These are phyloP conservation scores for Coemansia sp. DNA, from an alignment of 192 early-diverging fungal genomes.

Conservation along the genomic window DNA sequence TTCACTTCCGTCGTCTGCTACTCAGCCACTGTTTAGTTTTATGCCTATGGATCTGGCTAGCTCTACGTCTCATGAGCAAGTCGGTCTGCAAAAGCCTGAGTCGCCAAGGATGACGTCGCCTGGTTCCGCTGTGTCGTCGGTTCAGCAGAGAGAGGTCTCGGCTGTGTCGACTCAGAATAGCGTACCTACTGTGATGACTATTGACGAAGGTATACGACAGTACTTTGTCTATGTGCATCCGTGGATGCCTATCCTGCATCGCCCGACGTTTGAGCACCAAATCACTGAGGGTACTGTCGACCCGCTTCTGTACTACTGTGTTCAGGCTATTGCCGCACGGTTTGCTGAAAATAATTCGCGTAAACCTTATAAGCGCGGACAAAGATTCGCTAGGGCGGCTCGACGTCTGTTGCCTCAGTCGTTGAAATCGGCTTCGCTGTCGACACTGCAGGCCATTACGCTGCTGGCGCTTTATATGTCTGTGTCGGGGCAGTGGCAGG, in stretches of 20 bases:
- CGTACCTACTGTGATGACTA: not conserved
- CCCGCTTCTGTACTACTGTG: constrained; percentile 35
- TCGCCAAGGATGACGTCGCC: not conserved
- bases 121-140: not conserved
- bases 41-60: not conserved
- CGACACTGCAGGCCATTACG: constrained; percentile 41
- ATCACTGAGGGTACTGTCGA: constrained; percentile 34
- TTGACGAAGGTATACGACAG: constrained; percentile 33
- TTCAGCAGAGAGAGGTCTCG: not conserved
- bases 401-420: constrained; percentile 23
- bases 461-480: constrained; percentile 46
- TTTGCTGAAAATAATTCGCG: constrained; percentile 4
- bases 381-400: constrained; percentile 27
- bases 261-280: constrained; percentile 47
- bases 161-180: not conserved
- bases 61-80: not conserved
- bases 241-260: constrained; percentile 50
- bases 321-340: constrained; percentile 38
- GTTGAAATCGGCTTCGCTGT: constrained; percentile 13
- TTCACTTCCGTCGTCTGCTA: not conserved
- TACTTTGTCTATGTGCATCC: constrained; percentile 53
- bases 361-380: constrained; percentile 32
- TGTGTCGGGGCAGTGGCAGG: constrained; percentile 47
- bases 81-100: not conserved
- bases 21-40: not conserved